Evolutionary conservation across 108 stramenopile genomes (phyloP).

Genomic region (Craspedostauros australis): DNA sequence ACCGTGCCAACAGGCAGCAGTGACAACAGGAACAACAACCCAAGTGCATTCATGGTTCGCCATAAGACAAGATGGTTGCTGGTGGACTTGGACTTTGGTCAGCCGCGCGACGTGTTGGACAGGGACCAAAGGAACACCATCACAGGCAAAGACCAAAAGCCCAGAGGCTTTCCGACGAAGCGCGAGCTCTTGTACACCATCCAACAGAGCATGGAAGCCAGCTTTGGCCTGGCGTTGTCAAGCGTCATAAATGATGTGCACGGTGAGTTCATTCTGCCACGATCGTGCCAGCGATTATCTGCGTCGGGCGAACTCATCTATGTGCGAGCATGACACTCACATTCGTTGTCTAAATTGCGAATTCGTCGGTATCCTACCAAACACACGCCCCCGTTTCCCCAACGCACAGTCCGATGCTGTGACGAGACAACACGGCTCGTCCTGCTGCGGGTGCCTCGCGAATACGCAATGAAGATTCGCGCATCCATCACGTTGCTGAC

Average conservation of each 20-base stretch:
- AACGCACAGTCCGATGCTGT: constrained; percentile 34
- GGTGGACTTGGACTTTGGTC: constrained; percentile 49
- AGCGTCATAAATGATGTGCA: constrained; percentile 13
- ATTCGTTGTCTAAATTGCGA: background rate
- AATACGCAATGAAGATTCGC: constrained; percentile 31
- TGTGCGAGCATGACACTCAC: background rate
- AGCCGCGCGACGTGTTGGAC: constrained; percentile 4
- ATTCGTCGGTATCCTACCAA: background rate
- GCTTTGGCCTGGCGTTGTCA: constrained; percentile 21
- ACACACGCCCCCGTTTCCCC: background rate
- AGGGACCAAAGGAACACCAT: background rate
- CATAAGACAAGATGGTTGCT: constrained; percentile 67
- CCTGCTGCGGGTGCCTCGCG: constrained; percentile 50
- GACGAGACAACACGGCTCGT: constrained; percentile 41
- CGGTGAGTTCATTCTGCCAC: constrained; percentile 1
- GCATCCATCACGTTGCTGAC: constrained; percentile 42
- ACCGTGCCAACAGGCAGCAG: no score
- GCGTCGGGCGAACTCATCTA: background rate
- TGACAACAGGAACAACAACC: no score
- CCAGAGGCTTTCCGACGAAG: constrained; percentile 2
- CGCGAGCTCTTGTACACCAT: constrained; percentile 14
- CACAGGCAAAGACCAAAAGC: background rate
- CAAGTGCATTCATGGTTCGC: constrained; percentile 74
- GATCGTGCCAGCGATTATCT: background rate
- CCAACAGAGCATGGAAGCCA: constrained; percentile 4